Conservation (phyloP, 2,329 filamentous ascomycete genomes). For the Bimuria novae-zelandiae region DNA sequence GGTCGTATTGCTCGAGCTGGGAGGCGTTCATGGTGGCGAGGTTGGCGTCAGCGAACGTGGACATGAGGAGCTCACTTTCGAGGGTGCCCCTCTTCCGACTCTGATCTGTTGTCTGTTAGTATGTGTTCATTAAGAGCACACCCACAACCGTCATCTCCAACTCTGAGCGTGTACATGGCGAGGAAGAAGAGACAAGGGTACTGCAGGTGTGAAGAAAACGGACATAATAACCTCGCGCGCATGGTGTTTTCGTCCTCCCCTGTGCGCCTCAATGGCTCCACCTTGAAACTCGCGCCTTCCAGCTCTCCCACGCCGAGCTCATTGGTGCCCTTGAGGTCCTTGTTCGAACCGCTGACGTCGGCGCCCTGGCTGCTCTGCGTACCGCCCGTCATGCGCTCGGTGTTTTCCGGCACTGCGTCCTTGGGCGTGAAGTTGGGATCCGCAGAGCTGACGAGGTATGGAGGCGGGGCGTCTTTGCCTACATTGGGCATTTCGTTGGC, state of each 20-base stretch:
- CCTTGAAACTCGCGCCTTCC: constrained; percentile 80
- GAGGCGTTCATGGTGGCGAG: constrained; percentile 72
- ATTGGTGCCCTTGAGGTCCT: constrained; percentile 50
- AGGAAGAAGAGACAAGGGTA: constrained; percentile 5
- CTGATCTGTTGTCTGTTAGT: constrained; percentile 68
- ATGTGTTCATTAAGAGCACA: neutral
- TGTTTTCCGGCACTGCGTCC: constrained; percentile 65
- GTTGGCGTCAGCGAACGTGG: constrained; percentile 85
- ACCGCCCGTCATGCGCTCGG: constrained; percentile 68
- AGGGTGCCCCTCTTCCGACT: constrained; percentile 94
- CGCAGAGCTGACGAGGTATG: constrained; percentile 63
- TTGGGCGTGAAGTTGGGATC: constrained; percentile 62
- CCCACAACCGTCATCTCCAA: too few relatives aligned
- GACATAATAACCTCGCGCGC: constrained; percentile 81
- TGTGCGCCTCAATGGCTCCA: constrained; percentile 83
- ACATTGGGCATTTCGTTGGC: constrained; percentile 65
- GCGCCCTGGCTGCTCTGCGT: constrained; percentile 57
- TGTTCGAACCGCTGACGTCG: constrained; percentile 33
- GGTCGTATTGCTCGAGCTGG: constrained; percentile 84
- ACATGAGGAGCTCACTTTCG: constrained; percentile 93
- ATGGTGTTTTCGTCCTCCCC: constrained; percentile 86
- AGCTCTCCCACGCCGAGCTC: constrained; percentile 84
- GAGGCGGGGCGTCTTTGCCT: constrained; percentile 61
- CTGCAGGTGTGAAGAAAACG: constrained; percentile 36
- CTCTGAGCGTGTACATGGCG: too few relatives aligned